Evolutionary conservation across 805 yeast species (phyloP), one percentile per base, ranked within the genome.

Genomic region (Ogataea paraovalis): DNA sequence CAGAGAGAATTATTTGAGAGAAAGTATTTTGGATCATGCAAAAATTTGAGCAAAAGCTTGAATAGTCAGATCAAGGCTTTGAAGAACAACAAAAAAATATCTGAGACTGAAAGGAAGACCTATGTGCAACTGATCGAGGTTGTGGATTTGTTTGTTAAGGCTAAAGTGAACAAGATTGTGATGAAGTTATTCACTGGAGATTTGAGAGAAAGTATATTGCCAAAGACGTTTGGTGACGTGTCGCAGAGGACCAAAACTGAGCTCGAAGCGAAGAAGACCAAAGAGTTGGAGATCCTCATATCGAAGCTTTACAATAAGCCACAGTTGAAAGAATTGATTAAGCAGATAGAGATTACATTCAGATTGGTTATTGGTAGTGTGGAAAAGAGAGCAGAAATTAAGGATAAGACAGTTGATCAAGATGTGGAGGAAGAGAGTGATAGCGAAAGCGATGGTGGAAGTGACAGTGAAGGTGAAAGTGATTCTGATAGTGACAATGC

Each of bases 291-390:
- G 57, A 72, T 70, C 46, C 57, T 72, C 41, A 63, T 82, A 45
- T 77, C 83, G 4, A 71, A 60, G 44, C 41, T 78, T 14, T 76
- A 75, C 72, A 77, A 78, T 52, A 67, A 65, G 54, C 70, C 70
- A 50, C 55, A 60, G 8, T 55, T 75, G n/a, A 72, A 70, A 52
- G 59, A 59, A 34, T 39, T 67, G 46, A 55, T 51, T 44, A 57
- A 46, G 37, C 57, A 54, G 46, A 58, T 47, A 20, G 66, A 62
- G 36, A 14, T 34, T 23, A 62, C 61, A 41, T 56, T 65, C 44
- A 56, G 51, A 49, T 36, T 62, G 36, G 49, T 65, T 8, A 43
- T 59, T 38, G 67, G 65, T 18, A 58, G 61, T 27, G 65, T 61
- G 27, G 56, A 44, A 55, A 62, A 43, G 37, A 43, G 30, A 25